Evolutionary conservation across 2,329 filamentous ascomycete species (phyloP), one percentile per base, ranked within the genome.

Genomic region (Fusarium nanum): DNA sequence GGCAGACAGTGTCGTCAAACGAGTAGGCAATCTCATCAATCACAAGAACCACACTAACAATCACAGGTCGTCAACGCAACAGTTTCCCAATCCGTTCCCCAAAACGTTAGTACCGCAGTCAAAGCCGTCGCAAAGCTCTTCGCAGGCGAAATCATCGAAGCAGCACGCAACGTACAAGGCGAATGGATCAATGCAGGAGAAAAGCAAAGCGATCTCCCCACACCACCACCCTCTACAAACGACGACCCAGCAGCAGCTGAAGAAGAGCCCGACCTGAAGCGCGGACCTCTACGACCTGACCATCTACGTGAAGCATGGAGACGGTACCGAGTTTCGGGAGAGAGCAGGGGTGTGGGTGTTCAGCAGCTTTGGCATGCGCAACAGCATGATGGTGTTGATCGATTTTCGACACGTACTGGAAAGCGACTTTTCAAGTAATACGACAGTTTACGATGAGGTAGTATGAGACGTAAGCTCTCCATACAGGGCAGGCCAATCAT

Each of bases 111-210:
- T 66, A 89, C 91, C 23, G 90, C 91, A n/a, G 91, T 94, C 75
- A 90, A 89, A 50, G 89, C 90, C 0, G 91, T 93, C 22, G 89
- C 91, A 49, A 95, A 95, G 79, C 85, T 93, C 65, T 94, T 93
- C 77, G 87, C 92, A 6, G 92, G 91, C 55, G 90, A 93, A 67
- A 84, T 95, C 49, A 91, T 94, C 67, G 92, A 93, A 77, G 83
- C 85, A 50, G 92, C 92, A 12, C 86, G 91, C 54, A 85, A 87
- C 45, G 87, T 94, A 13, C 92, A 94, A 76, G 84, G 85, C 63
- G 91, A 94, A 79, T 93, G 91, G 91, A 83, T 91, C 32, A 82
- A 84, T 2, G 84, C 86, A 8, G 85, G 83, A 63, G 89, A 90
- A 77, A 83, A 84, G 59, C 88, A 90, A 71, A 84, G 83, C 12